These are phyloP conservation scores for Ricinus communis DNA, from an alignment of 345 rosid species.

Conservation along the genomic window DNA sequence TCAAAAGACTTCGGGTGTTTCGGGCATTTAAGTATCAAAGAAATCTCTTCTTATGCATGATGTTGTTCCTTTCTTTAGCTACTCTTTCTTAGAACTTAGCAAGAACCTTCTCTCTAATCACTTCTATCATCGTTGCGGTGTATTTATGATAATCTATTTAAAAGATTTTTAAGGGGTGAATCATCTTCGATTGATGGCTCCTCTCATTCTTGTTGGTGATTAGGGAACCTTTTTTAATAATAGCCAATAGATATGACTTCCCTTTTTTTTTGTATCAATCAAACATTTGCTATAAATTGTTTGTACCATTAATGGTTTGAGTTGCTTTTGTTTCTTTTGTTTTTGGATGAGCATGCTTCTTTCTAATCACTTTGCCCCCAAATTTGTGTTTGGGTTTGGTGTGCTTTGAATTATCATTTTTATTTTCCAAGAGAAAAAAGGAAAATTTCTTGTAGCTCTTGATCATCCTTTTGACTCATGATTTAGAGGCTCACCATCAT, in stretches of 20 bases:
- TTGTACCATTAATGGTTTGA: too few relatives aligned
- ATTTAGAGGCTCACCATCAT: too few relatives aligned
- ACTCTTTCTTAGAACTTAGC: background rate
- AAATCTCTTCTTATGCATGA: constrained; percentile 49
- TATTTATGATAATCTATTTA: constrained; percentile 14
- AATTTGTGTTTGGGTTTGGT: too few relatives aligned
- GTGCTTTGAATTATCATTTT: too few relatives aligned
- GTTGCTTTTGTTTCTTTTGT: too few relatives aligned
- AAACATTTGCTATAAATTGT: background rate
- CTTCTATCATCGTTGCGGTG: constrained; percentile 23
- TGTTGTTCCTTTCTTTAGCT: constrained; percentile 29
- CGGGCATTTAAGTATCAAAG: constrained; percentile 11
- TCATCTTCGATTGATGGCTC: constrained; percentile 15
- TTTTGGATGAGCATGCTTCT: too few relatives aligned
- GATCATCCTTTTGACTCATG: too few relatives aligned
- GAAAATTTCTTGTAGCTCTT: too few relatives aligned
- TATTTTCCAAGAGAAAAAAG: too few relatives aligned
- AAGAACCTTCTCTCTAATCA: constrained; percentile 11
- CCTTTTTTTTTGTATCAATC: background rate
- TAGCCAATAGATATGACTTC: constrained; percentile 16
- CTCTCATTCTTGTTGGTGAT: constrained; percentile 21
- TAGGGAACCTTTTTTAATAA: constrained; percentile 9
- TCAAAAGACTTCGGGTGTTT: constrained; percentile 15
- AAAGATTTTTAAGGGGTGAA: background rate
- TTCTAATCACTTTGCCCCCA: too few relatives aligned